phyloP scores from a whole-genome alignment of 2,329 filamentous ascomycete genomes.

The Arthroderma uncinatum region DNA sequence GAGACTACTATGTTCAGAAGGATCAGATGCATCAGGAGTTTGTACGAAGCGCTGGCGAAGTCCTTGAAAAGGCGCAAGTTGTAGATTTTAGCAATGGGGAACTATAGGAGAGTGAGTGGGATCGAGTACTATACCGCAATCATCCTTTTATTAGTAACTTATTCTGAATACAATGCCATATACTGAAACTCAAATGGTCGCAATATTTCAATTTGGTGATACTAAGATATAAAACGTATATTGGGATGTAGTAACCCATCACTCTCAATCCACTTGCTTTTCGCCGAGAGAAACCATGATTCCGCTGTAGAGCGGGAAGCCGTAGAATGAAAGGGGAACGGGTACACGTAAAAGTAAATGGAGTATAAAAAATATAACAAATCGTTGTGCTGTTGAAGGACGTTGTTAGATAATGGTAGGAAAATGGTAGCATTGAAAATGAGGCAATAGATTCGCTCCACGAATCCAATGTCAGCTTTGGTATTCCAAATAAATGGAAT shows the following conservation, averaged over 20 bases:
- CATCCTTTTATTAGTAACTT: no score
- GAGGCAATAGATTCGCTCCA: background rate
- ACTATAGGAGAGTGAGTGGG: constrained; percentile 18
- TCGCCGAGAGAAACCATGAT: no score
- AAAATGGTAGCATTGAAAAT: background rate
- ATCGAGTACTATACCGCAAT: no score
- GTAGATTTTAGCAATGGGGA: constrained; percentile 26
- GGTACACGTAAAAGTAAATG: no score
- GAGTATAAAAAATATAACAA: background rate
- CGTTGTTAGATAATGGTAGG: background rate
- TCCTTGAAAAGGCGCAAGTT: constrained; percentile 27
- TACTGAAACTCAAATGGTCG: no score
- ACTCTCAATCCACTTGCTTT: no score
- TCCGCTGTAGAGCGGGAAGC: no score
- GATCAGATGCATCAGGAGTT: constrained; percentile 56
- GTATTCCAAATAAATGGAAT: background rate
- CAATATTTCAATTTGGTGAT: background rate
- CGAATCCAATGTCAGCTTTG: background rate
- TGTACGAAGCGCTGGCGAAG: constrained; percentile 31
- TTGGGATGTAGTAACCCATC: background rate
- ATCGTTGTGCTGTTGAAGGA: background rate
- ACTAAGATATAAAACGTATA: background rate
- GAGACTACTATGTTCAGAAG: constrained; percentile 55
- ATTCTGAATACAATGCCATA: no score
- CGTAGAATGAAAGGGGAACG: no score